Base-by-base conservation (phyloP, 1,284 basidiomycete species). In the Mycena citricolor region DNA sequence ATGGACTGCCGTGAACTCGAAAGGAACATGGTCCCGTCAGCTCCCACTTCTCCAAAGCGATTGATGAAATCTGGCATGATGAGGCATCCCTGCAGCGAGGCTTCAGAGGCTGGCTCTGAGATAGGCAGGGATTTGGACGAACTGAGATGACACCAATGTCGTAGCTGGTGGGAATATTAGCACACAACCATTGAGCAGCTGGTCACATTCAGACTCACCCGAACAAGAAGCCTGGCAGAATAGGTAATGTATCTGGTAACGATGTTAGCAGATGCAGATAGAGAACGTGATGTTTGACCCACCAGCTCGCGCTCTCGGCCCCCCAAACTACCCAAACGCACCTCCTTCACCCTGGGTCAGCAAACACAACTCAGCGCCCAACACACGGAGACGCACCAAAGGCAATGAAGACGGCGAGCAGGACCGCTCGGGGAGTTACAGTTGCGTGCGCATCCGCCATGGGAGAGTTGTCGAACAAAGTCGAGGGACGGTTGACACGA, bases 31-130 rank as follows among this genome's bases (percentile, higher is more conserved):
- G 67, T 57, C 7, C 84, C 84, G 49, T 76, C 61, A 1, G 65
- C 57, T 44, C 66, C 74, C 4, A 70, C 43, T 55, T 79, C 67
- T 12, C 85, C 86, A 57, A 90, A 88, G 14, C 83, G 75, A 42
- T 66, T 51, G 49, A 86, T 70, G 61, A 90, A 90, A 60, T 89
- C 84, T 6, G 77, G 76, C 85, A 89, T 89, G 51, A 89, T 86
- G 21, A 89, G 67, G 61, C 85, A 89, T 73, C 87, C 85, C 78
- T 86, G 57, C 2, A 52, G 17, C 10, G 19, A 25, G 10, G 16
- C 8, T 40, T 16, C 25, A n/a, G 17, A 31, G 25, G 6, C 22
- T n/a, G 29, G 20, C 19, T 19, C 4, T 3, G 2, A 24, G 6
- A 5, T 12, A 11, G 21, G 11, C 11, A 20, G 8, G 33, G 20